Percentiles rank a stretch among this genome's conserved stretches.
These are phyloP conservation scores for Neurospora sp. DNA, from an alignment of 495 filamentous ascomycete species.

Conservation along the genomic window DNA sequence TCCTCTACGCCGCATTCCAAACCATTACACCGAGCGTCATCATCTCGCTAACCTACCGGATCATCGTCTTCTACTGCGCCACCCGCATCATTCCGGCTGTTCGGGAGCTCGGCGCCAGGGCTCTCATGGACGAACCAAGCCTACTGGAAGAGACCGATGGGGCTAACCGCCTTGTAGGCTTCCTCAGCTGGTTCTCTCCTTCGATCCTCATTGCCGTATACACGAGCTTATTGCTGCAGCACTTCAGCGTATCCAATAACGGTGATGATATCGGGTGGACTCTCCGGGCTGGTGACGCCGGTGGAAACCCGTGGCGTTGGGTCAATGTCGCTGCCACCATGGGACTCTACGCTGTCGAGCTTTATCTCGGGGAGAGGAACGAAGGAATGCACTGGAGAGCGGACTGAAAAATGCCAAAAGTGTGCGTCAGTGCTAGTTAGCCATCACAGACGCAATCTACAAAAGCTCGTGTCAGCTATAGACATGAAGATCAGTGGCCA, in stretches of 20 bases:
- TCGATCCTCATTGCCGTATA: constrained; percentile 90
- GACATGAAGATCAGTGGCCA: not conserved
- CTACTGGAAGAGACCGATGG: constrained; percentile 71
- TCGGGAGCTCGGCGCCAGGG: constrained; percentile 71
- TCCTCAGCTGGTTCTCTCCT: constrained; percentile 86
- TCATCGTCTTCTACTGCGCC: constrained; percentile 87
- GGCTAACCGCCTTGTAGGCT: constrained; percentile 63
- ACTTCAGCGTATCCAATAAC: constrained; percentile 65
- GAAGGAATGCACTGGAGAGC: constrained; percentile 81
- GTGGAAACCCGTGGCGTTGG: constrained; percentile 86
- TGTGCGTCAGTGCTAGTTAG: not conserved
- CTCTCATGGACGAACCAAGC: constrained; percentile 69
- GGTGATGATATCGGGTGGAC: constrained; percentile 74
- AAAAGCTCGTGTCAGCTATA: not conserved
- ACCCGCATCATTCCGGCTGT: constrained; percentile 96
- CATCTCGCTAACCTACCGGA: constrained; percentile 83
- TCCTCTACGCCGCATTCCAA: constrained; percentile 78
- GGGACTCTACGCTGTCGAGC: constrained; percentile 77
- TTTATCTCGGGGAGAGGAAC: constrained; percentile 70
- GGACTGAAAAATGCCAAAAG: constrained; percentile 46
- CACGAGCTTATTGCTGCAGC: constrained; percentile 92
- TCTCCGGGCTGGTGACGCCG: constrained; percentile 61
- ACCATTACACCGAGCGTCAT: constrained; percentile 93
- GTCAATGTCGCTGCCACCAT: constrained; percentile 83
- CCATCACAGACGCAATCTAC: not conserved